These are phyloP conservation scores for Eucalyptus camaldulensis DNA, from an alignment of 345 rosid genomes.

Conservation along the genomic window DNA sequence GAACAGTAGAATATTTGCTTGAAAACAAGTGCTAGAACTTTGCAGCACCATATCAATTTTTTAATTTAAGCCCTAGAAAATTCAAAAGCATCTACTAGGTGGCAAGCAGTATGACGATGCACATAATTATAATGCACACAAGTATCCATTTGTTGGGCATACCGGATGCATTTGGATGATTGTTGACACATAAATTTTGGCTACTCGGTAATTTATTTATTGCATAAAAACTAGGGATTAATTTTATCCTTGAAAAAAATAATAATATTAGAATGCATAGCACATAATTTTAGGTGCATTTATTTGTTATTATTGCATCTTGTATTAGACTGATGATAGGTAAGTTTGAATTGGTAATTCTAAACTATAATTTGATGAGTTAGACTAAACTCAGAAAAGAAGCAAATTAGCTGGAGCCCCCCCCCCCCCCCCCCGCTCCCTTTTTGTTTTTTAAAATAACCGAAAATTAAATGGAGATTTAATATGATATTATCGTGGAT, in stretches of 20 bases:
- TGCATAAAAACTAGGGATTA: too few species aligned
- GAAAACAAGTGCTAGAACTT: neutral
- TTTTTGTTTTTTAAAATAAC: rapidly evolving
- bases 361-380: too few species aligned
- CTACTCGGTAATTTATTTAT: too few species aligned
- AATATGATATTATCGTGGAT: too few species aligned
- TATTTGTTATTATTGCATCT: too few species aligned
- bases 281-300: too few species aligned
- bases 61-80: neutral
- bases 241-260: too few species aligned
- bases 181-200: too few species aligned
- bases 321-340: rapidly evolving
- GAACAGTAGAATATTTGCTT: neutral
- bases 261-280: too few species aligned
- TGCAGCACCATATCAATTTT: neutral
- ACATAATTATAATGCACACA: neutral
- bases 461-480: too few species aligned
- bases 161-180: neutral
- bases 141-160: neutral
- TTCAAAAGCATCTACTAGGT: neutral
- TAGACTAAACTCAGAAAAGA: rapidly evolving
- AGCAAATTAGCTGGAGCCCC: too few species aligned
- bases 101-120: neutral
- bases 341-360: rapidly evolving
- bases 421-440: too few species aligned